phyloP scores from a whole-genome alignment of 495 filamentous ascomycete genomes.

The Cladorrhinum samala region DNA sequence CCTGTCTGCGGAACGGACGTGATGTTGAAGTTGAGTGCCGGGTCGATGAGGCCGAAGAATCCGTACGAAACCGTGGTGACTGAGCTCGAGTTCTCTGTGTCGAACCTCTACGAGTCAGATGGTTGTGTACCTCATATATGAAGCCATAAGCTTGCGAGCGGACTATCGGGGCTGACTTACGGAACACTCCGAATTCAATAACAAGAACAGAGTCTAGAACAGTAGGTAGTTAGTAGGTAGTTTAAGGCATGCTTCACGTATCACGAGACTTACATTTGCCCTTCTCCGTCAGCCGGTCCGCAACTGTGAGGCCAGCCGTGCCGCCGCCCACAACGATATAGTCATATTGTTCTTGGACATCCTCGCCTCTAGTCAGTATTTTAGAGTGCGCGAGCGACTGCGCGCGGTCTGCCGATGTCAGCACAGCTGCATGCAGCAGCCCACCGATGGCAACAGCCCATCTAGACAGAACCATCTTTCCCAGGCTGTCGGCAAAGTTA shows the following conservation, averaged over 20 bases:
- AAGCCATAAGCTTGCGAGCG: background rate
- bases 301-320: slow-evolving; percentile 45
- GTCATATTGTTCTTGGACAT: too few species aligned
- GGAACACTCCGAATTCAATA: background rate
- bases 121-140: too few species aligned
- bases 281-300: slow-evolving; percentile 44
- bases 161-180: background rate
- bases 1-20: slow-evolving; percentile 32
- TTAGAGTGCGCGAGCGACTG: too few species aligned
- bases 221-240: background rate
- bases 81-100: background rate
- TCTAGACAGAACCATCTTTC: too few species aligned
- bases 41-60: background rate
- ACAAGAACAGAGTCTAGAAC: background rate
- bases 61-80: background rate
- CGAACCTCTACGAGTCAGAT: too few species aligned
- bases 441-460: too few species aligned
- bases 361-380: too few species aligned
- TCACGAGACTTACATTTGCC: background rate
- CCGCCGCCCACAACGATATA: slow-evolving; percentile 55
- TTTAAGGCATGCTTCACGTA: background rate
- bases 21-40: slow-evolving; percentile 26
- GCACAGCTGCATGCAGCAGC: too few species aligned
- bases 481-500: too few species aligned
- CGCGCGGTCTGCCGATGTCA: too few species aligned